These are phyloP conservation scores for Omphalea diandra DNA, from an alignment of 441 rosid genomes.

Conservation along the genomic window DNA sequence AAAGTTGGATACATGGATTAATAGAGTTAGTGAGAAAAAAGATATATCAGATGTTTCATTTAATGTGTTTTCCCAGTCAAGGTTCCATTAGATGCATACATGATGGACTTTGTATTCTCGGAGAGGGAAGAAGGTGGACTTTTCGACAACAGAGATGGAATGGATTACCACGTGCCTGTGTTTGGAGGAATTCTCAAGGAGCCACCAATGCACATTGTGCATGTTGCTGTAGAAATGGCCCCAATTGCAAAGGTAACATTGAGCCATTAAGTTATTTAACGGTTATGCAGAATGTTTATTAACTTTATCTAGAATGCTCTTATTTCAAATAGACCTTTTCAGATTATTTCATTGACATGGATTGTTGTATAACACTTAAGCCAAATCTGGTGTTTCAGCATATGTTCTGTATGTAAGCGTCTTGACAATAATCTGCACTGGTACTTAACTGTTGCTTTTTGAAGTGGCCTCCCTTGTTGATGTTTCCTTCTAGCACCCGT, in stretches of 20 bases:
- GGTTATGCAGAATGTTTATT: constrained; percentile 12
- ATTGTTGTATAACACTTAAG: background rate
- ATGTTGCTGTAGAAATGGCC: constrained; percentile 97
- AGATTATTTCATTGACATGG: background rate
- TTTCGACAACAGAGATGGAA: constrained; percentile 72
- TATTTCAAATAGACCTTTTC: background rate
- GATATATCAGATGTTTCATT: constrained; percentile 2
- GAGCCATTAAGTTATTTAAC: background rate
- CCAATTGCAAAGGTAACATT: constrained; percentile 89
- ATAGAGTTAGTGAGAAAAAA: background rate
- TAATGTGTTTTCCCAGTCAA: constrained; percentile 51
- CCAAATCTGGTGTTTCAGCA: background rate
- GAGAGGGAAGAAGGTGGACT: constrained; percentile 87
- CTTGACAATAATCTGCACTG: background rate
- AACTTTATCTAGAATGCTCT: background rate
- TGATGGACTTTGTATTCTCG: constrained; percentile 98
- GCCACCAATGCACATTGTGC: constrained; percentile 92
- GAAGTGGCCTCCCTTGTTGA: background rate
- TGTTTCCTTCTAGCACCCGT: background rate
- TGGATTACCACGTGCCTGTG: constrained; percentile 90
- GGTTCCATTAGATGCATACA: constrained; percentile 90
- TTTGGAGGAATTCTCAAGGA: constrained; percentile 75
- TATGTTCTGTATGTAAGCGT: background rate
- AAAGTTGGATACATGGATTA: background rate
- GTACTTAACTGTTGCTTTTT: background rate